A percentile compares a stretch with the other conserved stretches of the same genome.
Evolutionary conservation across 495 filamentous ascomycete species (phyloP).

Genomic region (Tuber indicum): DNA sequence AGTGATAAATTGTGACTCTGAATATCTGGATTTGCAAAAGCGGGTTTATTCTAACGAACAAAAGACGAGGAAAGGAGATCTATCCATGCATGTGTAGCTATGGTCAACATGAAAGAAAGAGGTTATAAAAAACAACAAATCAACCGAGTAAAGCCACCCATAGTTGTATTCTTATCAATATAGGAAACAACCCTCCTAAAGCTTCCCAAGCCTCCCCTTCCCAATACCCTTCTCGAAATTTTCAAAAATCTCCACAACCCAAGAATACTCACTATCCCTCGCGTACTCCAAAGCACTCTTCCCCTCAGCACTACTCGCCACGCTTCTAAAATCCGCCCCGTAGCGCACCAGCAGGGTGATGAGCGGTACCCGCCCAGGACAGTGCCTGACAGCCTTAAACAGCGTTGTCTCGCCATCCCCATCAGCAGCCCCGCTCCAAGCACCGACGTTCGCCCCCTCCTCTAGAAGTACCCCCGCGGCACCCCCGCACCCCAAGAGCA

Average conservation of each 20-base stretch:
- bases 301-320: not conserved
- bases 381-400: not conserved
- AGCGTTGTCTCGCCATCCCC: not conserved
- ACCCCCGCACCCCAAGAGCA: not conserved
- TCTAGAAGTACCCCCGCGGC: not conserved
- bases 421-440: not conserved
- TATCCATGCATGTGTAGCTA: not conserved
- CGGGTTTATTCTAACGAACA: not conserved
- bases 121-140: not conserved
- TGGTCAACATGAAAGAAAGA: not conserved
- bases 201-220: not conserved
- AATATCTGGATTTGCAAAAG: too few species aligned
- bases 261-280: not conserved
- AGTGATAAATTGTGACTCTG: not conserved
- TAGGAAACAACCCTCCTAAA: not conserved
- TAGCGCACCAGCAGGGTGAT: not conserved
- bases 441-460: not conserved
- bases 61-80: not conserved
- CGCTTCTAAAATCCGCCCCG: not conserved
- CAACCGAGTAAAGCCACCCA: not conserved
- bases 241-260: not conserved
- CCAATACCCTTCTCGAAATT: not conserved
- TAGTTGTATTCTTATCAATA: not conserved
- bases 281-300: not conserved
- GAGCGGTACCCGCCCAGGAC: not conserved